Conservation (phyloP, 1,139 yeast genomes). For the Hanseniaspora gamundiae region DNA sequence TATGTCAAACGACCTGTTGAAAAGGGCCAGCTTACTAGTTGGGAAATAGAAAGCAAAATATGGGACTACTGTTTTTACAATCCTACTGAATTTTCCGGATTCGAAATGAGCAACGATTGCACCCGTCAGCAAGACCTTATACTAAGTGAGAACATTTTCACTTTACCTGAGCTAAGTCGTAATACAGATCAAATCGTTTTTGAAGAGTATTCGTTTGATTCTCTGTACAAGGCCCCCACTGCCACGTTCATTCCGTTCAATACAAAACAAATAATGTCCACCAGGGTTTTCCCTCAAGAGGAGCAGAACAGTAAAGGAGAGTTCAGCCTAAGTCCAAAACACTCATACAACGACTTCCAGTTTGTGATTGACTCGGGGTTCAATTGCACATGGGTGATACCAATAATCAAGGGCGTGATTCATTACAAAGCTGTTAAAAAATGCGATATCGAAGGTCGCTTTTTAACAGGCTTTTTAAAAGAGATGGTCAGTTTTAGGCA, state of each 20-base stretch:
- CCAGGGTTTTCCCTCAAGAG: slow-evolving; percentile 12
- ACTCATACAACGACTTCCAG: slow-evolving; percentile 44
- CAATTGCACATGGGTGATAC: slow-evolving; percentile 78
- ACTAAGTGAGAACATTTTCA: slow-evolving; percentile 59
- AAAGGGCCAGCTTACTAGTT: slow-evolving; percentile 75
- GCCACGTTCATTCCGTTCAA: slow-evolving; percentile 53
- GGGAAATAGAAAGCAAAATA: slow-evolving; percentile 86
- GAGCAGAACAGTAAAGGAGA: slow-evolving; percentile 13
- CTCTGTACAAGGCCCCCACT: slow-evolving; percentile 37
- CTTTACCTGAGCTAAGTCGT: slow-evolving; percentile 69
- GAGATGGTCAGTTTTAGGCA: slow-evolving; percentile 85
- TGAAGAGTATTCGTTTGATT: slow-evolving; percentile 80
- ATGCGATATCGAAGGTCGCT: slow-evolving; percentile 64
- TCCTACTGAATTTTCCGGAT: slow-evolving; percentile 24
- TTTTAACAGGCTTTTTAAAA: slow-evolving; percentile 67
- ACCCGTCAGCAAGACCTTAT: slow-evolving; percentile 26
- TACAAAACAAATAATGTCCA: slow-evolving; percentile 13
- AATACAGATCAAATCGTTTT: slow-evolving; percentile 86
- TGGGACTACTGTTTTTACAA: slow-evolving; percentile 72
- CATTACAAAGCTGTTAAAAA: slow-evolving; percentile 70
- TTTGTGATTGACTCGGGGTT: slow-evolving; percentile 83
- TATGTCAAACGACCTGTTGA: slow-evolving; percentile 74
- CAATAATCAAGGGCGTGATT: slow-evolving; percentile 68
- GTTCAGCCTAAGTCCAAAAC: slow-evolving; percentile 1
- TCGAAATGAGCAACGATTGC: slow-evolving; percentile 24